Percentiles rank a stretch among this genome's conserved stretches.
Conservation (phyloP, 345 rosid genomes). For the Pistacia integerrima region DNA sequence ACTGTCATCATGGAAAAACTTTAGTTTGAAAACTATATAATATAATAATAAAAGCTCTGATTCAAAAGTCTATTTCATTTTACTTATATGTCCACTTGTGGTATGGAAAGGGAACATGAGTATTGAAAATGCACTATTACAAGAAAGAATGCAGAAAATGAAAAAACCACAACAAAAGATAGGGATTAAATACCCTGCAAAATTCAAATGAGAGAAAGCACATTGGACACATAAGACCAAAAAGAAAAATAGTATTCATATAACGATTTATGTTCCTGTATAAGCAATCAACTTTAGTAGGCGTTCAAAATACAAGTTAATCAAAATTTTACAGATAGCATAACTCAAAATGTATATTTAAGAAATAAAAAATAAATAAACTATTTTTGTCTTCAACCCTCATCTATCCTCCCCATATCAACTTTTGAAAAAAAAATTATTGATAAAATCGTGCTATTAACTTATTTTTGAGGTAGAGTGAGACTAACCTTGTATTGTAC, state of each 20-base stretch:
- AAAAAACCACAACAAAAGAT: too few species aligned
- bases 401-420: background rate
- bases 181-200: background rate
- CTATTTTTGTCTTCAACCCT: too few species aligned
- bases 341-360: too few species aligned
- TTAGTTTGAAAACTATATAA: conserved; percentile 14
- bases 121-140: too few species aligned
- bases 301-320: background rate
- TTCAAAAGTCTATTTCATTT: background rate
- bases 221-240: background rate
- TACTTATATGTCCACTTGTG: background rate
- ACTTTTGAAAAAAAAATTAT: background rate
- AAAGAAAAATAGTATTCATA: background rate
- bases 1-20: conserved; percentile 44
- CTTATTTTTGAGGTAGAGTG: background rate
- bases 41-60: background rate
- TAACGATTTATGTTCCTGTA: too few species aligned
- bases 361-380: too few species aligned
- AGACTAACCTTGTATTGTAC: conserved; percentile 86
- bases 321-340: background rate
- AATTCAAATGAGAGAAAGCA: too few species aligned
- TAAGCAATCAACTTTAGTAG: background rate
- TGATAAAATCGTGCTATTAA: background rate
- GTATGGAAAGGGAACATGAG: background rate
- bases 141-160: background rate